These are phyloP conservation scores for Morella rubra DNA, from an alignment of 306 rosid species.

Conservation along the genomic window DNA sequence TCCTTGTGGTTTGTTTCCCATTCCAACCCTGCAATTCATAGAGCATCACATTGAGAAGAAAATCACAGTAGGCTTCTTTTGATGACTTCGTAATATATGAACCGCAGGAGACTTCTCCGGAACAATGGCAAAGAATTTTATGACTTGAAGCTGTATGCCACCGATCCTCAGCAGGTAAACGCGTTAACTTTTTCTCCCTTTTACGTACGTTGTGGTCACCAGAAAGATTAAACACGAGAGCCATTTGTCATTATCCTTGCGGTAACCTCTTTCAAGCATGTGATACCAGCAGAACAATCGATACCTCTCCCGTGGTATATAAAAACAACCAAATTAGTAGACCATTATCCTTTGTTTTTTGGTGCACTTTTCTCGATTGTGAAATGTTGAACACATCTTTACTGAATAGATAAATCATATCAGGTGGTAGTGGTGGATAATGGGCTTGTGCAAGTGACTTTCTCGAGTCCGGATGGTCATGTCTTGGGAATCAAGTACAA, in stretches of 20 bases:
- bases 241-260: neutral
- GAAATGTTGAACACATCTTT: neutral
- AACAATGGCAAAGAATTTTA: neutral
- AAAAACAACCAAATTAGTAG: too few species aligned
- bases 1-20: neutral
- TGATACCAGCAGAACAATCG: neutral
- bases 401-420: slow-evolving; percentile 4
- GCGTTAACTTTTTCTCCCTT: neutral
- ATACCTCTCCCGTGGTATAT: too few species aligned
- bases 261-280: neutral
- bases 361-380: neutral
- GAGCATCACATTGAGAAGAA: neutral
- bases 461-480: slow-evolving; percentile 59
- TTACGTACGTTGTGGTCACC: too few species aligned
- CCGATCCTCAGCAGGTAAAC: neutral
- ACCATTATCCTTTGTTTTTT: too few species aligned
- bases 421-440: slow-evolving; percentile 57
- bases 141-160: neutral
- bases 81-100: neutral
- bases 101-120: neutral
- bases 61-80: neutral
- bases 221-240: too few species aligned
- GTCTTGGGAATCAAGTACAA: slow-evolving; percentile 45
- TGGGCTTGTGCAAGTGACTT: slow-evolving; percentile 50
- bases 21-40: neutral